Conservation (phyloP, 2,329 filamentous ascomycete species). For the Chrysoporthe puriensis region DNA sequence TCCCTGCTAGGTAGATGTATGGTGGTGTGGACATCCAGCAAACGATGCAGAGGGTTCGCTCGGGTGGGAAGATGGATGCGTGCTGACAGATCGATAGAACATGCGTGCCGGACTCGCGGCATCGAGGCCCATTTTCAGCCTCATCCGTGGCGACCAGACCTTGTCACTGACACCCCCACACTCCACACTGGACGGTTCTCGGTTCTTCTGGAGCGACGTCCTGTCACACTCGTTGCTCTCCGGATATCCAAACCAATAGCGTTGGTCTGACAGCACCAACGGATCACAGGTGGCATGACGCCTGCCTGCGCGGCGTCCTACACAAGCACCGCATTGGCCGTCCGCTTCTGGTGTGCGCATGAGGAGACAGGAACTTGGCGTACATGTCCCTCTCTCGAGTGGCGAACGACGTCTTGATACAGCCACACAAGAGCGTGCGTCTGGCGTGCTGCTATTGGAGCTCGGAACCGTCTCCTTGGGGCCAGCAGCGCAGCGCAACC, state of each 20-base stretch:
- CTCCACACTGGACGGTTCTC: background rate
- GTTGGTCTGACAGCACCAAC: constrained; percentile 1
- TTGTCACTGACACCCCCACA: too few species aligned
- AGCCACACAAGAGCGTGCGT: constrained; percentile 21
- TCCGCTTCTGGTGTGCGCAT: background rate
- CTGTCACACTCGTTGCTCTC: background rate
- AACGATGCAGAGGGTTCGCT: background rate
- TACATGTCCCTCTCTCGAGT: constrained; percentile 8
- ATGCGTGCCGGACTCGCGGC: background rate
- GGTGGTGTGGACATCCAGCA: background rate
- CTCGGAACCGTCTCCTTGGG: constrained; percentile 14
- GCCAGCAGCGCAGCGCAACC: background rate
- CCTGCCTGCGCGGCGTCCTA: background rate
- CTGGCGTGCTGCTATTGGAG: constrained; percentile 20
- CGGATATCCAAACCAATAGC: background rate
- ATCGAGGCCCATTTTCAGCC: background rate
- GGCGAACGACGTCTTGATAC: constrained; percentile 12
- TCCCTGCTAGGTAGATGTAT: background rate
- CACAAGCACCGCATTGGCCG: background rate
- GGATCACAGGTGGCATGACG: background rate
- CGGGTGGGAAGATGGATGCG: background rate
- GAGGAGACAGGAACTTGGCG: background rate
- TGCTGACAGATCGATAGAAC: background rate
- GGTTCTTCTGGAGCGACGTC: background rate
- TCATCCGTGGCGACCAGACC: background rate